Evolutionary conservation across 192 early-diverging fungal species (phyloP), one percentile per base, ranked within the genome.

Genomic region (Helicostylum pulchrum): DNA sequence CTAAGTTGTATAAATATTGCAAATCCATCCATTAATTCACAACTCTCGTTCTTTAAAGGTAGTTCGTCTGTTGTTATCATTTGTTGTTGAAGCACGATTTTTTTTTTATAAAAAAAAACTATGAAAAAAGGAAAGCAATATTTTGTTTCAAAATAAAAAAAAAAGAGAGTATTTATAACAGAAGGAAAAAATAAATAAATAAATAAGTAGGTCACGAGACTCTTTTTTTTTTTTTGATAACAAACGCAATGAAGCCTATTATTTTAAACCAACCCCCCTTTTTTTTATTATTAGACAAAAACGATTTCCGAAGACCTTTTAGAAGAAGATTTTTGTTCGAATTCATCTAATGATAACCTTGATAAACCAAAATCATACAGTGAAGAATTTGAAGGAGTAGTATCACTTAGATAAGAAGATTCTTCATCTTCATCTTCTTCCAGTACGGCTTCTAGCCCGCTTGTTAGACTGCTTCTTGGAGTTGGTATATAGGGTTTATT

Each of bases 1-100:
- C 81, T 62, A 5, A 85, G 57, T 66, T 91, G 89, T 30, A 91
- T 73, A 47, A 85, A 55, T 36, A 91, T 86, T 20, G 89, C 88
- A 62, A 91, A 91, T 47, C 75, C 61, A 55, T 87, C 86, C 36
- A 89, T 75, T 32, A 91, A 77, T 58, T 71, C 34, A 53, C 74
- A 78, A 31, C 74, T 71, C 0, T 71, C 51, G n/a, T 69, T 39
- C 32, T 49, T 30, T 6, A 32, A 7, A 19, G 50, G 48, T 17
- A 26, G 59, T 30, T 20, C 21, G 26, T 26, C 26, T 26, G 26
- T 2, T 26, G 26, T 26, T 26, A 26, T 26, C 26, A 26, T 26
- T 26, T 26, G 26, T 26, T 26, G 26, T 26, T 26, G 26, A 26
- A 26, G 26, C 26, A 26, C 26, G 2, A 26, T 26, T 26, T 26